Evolutionary conservation across 2,329 filamentous ascomycete species (phyloP), one percentile per base, ranked within the genome.

Genomic region (Elsinoe necatrix): DNA sequence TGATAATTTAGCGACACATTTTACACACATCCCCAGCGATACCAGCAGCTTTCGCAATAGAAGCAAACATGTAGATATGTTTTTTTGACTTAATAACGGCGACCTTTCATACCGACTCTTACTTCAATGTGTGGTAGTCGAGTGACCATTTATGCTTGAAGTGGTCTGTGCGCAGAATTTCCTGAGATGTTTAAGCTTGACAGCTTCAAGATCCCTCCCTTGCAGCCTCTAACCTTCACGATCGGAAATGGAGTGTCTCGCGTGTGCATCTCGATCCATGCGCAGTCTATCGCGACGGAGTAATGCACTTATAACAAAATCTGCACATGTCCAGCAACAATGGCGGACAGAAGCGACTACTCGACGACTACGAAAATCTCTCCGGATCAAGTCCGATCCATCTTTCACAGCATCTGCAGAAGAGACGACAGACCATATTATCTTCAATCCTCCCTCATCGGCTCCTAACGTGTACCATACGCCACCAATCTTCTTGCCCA

Each of bases 381-480:
- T 76, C 58, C 67, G 69, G 43, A 68, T 77, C 50, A 73, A 73
- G 57, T 68, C 70, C 62, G 71, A 74, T 59, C 69, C 72, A 34
- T 74, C 73, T 1, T 77, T 75, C 67, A 64, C 62, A 4, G 63
- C 64, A 45, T 61, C 71, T 43, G 16, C 35, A 12, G 57, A 59
- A 52, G 67, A 68, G 59, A 62, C 66, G 4, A 70, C 72, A 59
- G 76, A 80, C 58, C 77, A 80, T 64, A 82, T 84, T 66, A 76
- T 86, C 66, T 82, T 81, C 75, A 86, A 86, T 63, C 83, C 83
- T 34, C 83, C 83, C 0, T 81, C 82, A 5, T 80, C 80, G 25
- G 77, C 80, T 5, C 82, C 83, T 6, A 82, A 76, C 59, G 77
- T 82, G 21, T 83, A 82, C 64, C 80, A 84, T 66, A 86, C 83